Base-by-base conservation (phyloP, 2,329 filamentous ascomycete genomes). In the Fusarium tupiense region DNA sequence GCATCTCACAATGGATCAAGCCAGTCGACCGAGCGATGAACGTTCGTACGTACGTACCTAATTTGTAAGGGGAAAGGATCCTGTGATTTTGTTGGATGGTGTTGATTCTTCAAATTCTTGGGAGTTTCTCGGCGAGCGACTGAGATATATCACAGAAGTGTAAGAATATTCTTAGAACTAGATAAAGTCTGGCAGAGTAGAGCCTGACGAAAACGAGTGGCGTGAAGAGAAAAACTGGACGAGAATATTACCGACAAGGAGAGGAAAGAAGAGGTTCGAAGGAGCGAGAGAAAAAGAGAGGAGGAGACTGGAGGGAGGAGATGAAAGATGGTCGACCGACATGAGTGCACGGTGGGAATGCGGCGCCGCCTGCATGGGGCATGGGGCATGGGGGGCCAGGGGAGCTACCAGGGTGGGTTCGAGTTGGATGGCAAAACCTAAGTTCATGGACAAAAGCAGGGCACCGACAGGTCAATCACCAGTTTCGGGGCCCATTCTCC, bases 181-280 rank as follows among this genome's bases (percentile, higher is more conserved):
- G 67, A 57, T 49, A 69, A 78, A 71, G 60, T 77, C 71, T 62
- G 77, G 69, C 74, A 61, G 74, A 33, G 71, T 69, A 78, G 62
- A 72, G 79, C 77, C 75, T 79, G 76, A 76, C 78, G 78, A 52
- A 81, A 84, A 83, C 82, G 82, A 84, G 80, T 69, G 82, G 80
- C 80, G 71, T 75, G 81, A 83, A 84, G 78, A 74, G 77, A 83
- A 83, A 75, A 71, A 70, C 37, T 65, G 77, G 74, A 79, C 73
- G 75, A 77, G 73, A 69, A 76, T 53, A 71, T 71, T 72, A 78
- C 69, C 69, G 74, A 78, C 79, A 73, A 79, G 69, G 71, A 75
- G 74, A 75, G 74, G 71, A 74, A 73, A 69, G 68, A 64, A 70
- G 66, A 77, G 59, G 73, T 38, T 73, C 76, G 74, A 76, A 77